phyloP scores from a whole-genome alignment of 2,329 filamentous ascomycete genomes.

The Epichloe hybrida region DNA sequence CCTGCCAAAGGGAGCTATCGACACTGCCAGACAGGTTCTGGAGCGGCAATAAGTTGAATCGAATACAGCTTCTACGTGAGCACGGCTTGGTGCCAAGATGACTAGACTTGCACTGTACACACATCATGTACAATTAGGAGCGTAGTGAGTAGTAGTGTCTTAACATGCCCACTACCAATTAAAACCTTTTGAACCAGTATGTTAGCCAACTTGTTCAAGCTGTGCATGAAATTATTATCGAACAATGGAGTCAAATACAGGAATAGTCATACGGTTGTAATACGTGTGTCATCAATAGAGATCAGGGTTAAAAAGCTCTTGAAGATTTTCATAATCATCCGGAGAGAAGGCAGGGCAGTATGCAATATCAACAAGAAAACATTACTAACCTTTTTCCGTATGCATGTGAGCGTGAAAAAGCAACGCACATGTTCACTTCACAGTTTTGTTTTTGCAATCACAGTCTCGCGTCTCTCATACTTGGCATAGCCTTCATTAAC shows the following conservation, averaged over 20 bases:
- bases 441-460: neutral
- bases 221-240: conserved; percentile 3
- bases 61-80: neutral
- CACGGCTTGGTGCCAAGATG: neutral
- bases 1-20: conserved; percentile 58
- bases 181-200: neutral
- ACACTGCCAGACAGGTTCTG: conserved; percentile 50
- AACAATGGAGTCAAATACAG: conserved; percentile 6
- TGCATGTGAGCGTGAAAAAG: neutral
- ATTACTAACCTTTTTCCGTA: conserved; percentile 31
- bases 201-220: conserved; percentile 28
- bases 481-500: conserved; percentile 15
- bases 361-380: conserved; percentile 6
- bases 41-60: conserved; percentile 1
- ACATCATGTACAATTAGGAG: neutral
- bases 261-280: conserved; percentile 45
- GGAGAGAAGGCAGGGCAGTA: conserved; percentile 5
- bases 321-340: conserved; percentile 43
- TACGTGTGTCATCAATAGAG: conserved; percentile 43
- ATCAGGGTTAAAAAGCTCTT: conserved; percentile 61
- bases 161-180: neutral
- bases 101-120: neutral
- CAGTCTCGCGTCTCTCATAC: neutral
- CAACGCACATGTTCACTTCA: neutral
- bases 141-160: neutral